These are phyloP conservation scores for Cladobotryum protrusum DNA, from an alignment of 2,329 filamentous ascomycete genomes.

Conservation along the genomic window DNA sequence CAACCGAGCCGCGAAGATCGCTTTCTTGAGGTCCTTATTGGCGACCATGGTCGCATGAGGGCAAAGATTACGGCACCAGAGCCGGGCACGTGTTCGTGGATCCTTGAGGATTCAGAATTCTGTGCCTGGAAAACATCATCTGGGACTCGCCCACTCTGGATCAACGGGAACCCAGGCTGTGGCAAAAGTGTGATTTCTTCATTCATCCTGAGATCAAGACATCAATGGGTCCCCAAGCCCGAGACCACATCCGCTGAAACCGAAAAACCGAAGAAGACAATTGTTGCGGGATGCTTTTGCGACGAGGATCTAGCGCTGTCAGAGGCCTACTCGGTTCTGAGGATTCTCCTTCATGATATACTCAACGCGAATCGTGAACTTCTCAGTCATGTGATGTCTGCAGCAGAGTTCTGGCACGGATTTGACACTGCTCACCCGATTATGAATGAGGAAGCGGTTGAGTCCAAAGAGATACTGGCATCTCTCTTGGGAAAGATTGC, in stretches of 20 bases:
- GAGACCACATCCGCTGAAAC: not conserved
- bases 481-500: not conserved
- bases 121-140: not conserved
- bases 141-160: not conserved
- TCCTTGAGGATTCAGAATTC: not conserved
- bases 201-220: not conserved
- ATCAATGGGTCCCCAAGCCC: not conserved
- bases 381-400: not conserved
- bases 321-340: not conserved
- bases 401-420: not conserved
- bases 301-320: not conserved
- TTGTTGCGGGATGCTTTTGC: constrained; percentile 1
- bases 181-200: constrained; percentile 2
- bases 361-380: not conserved
- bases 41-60: not conserved
- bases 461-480: not conserved
- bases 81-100: not conserved
- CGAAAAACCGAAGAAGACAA: not conserved
- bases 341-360: not conserved
- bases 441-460: not conserved
- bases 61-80: not conserved
- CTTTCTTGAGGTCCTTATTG: not conserved
- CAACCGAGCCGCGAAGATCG: not conserved
- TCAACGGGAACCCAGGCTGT: not conserved
- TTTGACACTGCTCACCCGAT: not conserved